Base-by-base conservation (phyloP, 768 basidiomycete genomes). In the Tulasnella sp. region DNA sequence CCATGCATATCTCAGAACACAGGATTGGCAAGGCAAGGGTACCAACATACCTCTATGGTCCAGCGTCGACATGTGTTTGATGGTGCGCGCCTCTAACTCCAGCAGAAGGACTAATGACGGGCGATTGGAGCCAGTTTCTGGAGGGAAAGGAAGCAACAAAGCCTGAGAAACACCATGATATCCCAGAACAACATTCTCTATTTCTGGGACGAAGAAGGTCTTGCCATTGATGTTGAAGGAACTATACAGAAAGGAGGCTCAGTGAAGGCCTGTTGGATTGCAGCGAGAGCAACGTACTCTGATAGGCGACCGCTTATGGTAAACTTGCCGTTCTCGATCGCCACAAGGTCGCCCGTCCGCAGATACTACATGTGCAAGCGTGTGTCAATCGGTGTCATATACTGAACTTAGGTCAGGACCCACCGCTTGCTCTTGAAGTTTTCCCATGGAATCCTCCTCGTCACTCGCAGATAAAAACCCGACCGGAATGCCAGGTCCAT, bases 271-370 rank as follows among this genome's bases (percentile, higher is more conserved):
- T 4, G 10, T 44, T 4, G 5, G 39, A 13, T 72, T 39, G 44
- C 16, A 7, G 40, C 44, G n/a, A n/a, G 44, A n/a, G 26, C n/a
- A 23, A 44, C 77, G 29, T 37, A 77, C 77, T 70, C 77, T 18
- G 70, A 40, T 18, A 77, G 70, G 3, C 77, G 77, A 5, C 77
- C 77, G 13, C 11, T 29, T 18, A 77, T 32, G 42, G 69, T 72
- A 26, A 77, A 51, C 46, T 77, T 61, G 69, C 42, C 42, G 16
- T 72, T 44, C 46, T 70, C 70, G 11, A 70, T 16, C 5, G 35
- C 35, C 5, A 69, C 77, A 15, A 77, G 20, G 29, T 77, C 77
- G 9, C 77, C 77, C 5, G 77, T 77, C 26, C 77, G 40, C 16
- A 77, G 51, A 37, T 77, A 77, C 37, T 48, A 71, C 3, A n/a